Evolutionary conservation across 2,329 filamentous ascomycete genomes (phyloP), one percentile per base, ranked within the genome.

Genomic region (Byssothecium circinans): DNA sequence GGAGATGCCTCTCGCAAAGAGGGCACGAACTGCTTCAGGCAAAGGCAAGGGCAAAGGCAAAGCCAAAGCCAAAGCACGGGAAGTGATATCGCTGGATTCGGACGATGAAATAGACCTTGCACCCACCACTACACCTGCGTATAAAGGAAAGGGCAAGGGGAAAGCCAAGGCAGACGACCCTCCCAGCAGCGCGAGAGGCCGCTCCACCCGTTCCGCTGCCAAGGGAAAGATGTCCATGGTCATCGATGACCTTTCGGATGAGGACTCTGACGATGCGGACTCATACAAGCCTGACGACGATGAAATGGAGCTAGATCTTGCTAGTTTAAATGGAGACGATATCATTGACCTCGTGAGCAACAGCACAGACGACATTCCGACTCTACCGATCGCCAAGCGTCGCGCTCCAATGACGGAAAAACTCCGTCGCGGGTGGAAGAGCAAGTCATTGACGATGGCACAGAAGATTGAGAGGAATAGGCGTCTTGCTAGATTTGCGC

Each of bases 281-380:
- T 54, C 65, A 38, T 68, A 66, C 41, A 57, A 41, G 43, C 53
- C 58, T 29, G 58, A 64, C 0, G 61, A 68, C 8, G 54, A 52
- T 7, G 56, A 51, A 4, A 45, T 43, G 15, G 45, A 57, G 8
- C 56, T 57, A 20, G 43, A 39, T 41, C 23, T 52, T 8, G 45
- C 58, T 8, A 54, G 57, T 30, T 52, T 57, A 11, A 32, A 58
- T 15, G 57, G 56, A 8, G 56, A 43, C 4, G 44, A 42, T 10
- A 20, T 41, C n/a, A 19, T 55, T 33, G 41, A 53, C n/a, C 45
- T 47, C 19, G 40, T 43, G 36, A 61, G 50, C 39, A 65, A 69
- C 15, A 63, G 56, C 35, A 64, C 67, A 18, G 59, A 62, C 8
- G 65, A 65, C 6, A 56, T 59, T 4, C 50, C 67, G 20, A 61